Percentiles rank a stretch among this genome's conserved stretches.
Conservation (phyloP, 2,329 filamentous ascomycete genomes). For the Aspergillus viridinutans region DNA sequence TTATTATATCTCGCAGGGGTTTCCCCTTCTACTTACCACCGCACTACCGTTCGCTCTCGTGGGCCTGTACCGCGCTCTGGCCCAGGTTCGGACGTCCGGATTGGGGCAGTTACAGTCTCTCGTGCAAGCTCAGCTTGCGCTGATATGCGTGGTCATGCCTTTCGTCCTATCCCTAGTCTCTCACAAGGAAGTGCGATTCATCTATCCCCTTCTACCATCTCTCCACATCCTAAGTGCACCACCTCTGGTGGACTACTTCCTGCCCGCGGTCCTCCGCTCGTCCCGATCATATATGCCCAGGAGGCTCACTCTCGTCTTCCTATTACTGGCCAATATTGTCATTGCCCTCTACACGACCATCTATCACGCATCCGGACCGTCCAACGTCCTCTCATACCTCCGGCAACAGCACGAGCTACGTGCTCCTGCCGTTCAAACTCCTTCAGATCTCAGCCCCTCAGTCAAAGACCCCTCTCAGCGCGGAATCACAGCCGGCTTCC, state of each 20-base stretch:
- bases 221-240: conserved; percentile 76
- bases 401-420: conserved; percentile 66
- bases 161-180: conserved; percentile 69
- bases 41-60: conserved; percentile 70
- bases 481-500: conserved; percentile 63
- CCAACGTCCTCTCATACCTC: conserved; percentile 70
- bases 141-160: conserved; percentile 58
- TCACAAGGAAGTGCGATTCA: conserved; percentile 96
- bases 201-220: conserved; percentile 85
- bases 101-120: conserved; percentile 27
- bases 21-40: conserved; percentile 81
- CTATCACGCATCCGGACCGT: conserved; percentile 74
- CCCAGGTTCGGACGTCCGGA: conserved; percentile 30
- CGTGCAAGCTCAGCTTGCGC: conserved; percentile 54
- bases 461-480: conserved; percentile 17
- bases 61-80: conserved; percentile 56
- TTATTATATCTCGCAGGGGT: conserved; percentile 87
- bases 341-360: conserved; percentile 71
- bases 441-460: not conserved
- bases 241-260: conserved; percentile 63
- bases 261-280: conserved; percentile 36
- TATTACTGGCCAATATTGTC: conserved; percentile 63
- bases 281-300: conserved; percentile 42
- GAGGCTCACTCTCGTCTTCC: conserved; percentile 49
- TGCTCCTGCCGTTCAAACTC: conserved; percentile 36